Percentiles rank a stretch among this genome's conserved stretches.
Conservation (phyloP, 305 asterid genomes). For the Solanum hybrid region DNA sequence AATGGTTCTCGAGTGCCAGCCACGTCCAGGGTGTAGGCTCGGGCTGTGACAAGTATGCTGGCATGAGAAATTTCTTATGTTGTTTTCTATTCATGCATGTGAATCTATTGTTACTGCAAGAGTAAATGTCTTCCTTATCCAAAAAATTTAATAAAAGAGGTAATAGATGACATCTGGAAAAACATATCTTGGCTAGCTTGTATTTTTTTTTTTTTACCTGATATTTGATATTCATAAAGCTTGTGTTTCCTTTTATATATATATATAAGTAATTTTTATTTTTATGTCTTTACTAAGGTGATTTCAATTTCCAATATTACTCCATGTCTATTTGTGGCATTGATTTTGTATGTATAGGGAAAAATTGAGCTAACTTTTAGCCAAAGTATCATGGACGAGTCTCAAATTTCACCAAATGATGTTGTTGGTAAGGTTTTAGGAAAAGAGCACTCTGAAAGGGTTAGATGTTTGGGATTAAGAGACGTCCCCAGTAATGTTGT, state of each 20-base stretch:
- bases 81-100: neutral
- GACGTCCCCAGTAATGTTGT: neutral
- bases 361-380: neutral
- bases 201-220: no score
- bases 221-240: neutral
- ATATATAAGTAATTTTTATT: no score
- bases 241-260: neutral
- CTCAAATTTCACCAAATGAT: neutral
- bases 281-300: no score
- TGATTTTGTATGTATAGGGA: neutral
- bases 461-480: neutral
- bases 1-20: neutral
- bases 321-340: no score
- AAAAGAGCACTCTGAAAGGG: neutral
- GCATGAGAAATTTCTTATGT: neutral
- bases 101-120: neutral
- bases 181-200: neutral
- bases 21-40: neutral
- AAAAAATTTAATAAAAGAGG: neutral
- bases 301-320: no score
- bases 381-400: neutral
- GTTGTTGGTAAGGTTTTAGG: neutral
- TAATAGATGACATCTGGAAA: neutral
- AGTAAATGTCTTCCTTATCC: neutral
- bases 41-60: neutral